A percentile compares a stretch with the other conserved stretches of the same genome.
These are phyloP conservation scores for Cubamyces sp. DNA, from an alignment of 768 basidiomycete genomes.

Conservation along the genomic window DNA sequence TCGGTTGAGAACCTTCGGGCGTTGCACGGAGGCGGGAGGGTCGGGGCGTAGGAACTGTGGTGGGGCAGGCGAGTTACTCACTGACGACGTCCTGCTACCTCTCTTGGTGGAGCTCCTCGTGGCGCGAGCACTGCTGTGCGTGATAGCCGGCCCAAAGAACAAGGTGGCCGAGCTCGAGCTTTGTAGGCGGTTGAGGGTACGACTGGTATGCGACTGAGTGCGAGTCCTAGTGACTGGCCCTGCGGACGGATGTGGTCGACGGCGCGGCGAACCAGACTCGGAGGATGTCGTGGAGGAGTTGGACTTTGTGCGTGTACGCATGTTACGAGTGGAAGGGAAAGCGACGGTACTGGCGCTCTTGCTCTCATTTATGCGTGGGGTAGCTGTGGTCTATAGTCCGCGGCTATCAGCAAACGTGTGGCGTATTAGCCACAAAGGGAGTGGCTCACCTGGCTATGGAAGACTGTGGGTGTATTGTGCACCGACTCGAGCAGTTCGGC, in stretches of 20 bases:
- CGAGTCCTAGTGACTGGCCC: slow-evolving; percentile 38
- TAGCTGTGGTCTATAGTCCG: slow-evolving; percentile 9
- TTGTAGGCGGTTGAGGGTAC: slow-evolving; percentile 53
- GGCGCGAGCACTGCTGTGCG: slow-evolving; percentile 1
- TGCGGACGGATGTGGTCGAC: slow-evolving; percentile 55
- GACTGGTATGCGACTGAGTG: slow-evolving; percentile 41
- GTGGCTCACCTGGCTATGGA: slow-evolving; percentile 28
- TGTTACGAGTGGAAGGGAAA: slow-evolving; percentile 43
- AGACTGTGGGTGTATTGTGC: slow-evolving; percentile 38
- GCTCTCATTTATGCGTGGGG: slow-evolving; percentile 35
- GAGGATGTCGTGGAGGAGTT: slow-evolving; percentile 47
- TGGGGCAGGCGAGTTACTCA: background rate
- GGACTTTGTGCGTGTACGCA: slow-evolving; percentile 43
- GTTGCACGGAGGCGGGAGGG: slow-evolving; percentile 4
- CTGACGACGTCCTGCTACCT: slow-evolving; percentile 8
- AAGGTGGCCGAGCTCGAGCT: slow-evolving; percentile 60
- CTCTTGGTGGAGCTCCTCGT: background rate
- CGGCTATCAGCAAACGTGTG: slow-evolving; percentile 21
- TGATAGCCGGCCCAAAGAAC: slow-evolving; percentile 68
- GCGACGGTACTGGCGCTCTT: slow-evolving; percentile 30
- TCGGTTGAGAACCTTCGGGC: slow-evolving; percentile 48
- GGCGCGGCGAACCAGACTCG: slow-evolving; percentile 55
- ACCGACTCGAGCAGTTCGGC: slow-evolving; percentile 61
- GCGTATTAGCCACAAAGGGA: slow-evolving; percentile 16
- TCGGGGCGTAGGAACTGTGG: slow-evolving; percentile 24